Evolutionary conservation across 2,329 filamentous ascomycete genomes (phyloP), one percentile per base, ranked within the genome.

Genomic region (Lecanoromycetidae sp.): DNA sequence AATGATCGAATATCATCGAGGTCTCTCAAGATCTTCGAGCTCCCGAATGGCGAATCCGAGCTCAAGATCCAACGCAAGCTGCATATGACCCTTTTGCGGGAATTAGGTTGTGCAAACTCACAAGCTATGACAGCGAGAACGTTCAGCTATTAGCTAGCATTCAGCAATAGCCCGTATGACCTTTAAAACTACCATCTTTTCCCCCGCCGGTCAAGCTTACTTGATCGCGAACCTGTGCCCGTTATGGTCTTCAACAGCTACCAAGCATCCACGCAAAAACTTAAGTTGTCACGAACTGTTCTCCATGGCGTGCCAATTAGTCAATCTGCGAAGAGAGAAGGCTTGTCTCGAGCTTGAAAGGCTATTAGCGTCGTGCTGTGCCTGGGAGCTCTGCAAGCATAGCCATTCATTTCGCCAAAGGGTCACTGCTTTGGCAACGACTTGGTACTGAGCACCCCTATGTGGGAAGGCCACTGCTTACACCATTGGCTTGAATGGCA

Each of bases 251-350:
- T 27, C 5, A 2, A 26, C 13, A n/a, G 9, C 32, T 25, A 34
- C 29, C 45, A 54, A 34, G 36, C 23, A 26, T 17, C 13, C 17
- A 63, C 84, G 87, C 87, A 90, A 84, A 82, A 84, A 84, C 82
- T 94, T 94, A 84, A 94, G 87, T 91, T 94, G 85, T 77, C 86
- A 87, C 76, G 76, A 79, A 72, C 71, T 73, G 5, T 25, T 15
- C 69, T 75, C 83, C 76, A 76, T 90, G 80, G 79, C 77, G 78
- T 87, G 85, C 80, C 82, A 80, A 91, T 88, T 80, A 91, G 87
- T 94, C 87, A 84, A 79, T 80, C 83, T 93, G 87, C 87, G 85
- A 73, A 94, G 74, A 94, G 75, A 56, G 57, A 74, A 57, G 56
- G 44, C 57, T 52, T 57, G 56, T 59, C 63, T 60, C 8, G 17